phyloP scores from a whole-genome alignment of 169 alveolate genomes.

The Pseudocohnilembus persalinus region DNA sequence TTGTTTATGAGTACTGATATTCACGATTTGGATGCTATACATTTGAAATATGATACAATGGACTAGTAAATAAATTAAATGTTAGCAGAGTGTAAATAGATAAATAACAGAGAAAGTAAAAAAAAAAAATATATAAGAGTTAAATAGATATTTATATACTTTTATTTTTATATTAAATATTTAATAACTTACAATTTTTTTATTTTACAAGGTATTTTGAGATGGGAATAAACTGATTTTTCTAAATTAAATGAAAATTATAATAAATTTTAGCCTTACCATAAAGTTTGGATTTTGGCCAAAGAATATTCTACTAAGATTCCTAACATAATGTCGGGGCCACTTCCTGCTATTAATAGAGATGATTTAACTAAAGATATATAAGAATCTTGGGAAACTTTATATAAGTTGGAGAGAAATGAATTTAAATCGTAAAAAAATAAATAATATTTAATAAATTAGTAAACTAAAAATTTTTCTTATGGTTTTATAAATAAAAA shows the following conservation, averaged over 20 bases:
- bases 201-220: conserved; percentile 68
- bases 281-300: conserved; percentile 77
- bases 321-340: conserved; percentile 65
- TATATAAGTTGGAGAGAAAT: conserved; percentile 63
- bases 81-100: conserved; percentile 43
- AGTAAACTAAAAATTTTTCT: conserved; percentile 61
- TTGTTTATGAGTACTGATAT: background rate
- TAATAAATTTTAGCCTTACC: conserved; percentile 66
- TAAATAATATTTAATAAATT: too few species aligned
- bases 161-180: too few species aligned
- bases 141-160: too few species aligned
- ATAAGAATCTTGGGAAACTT: conserved; percentile 66
- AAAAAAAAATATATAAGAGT: too few species aligned
- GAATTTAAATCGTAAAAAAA: background rate
- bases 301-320: conserved; percentile 66
- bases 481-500: conserved; percentile 45
- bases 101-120: conserved; percentile 57
- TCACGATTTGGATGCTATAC: background rate
- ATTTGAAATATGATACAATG: background rate
- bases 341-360: conserved; percentile 70
- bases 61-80: background rate
- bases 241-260: conserved; percentile 64
- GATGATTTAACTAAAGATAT: conserved; percentile 68
- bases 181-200: conserved; percentile 41
- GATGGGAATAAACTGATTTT: conserved; percentile 70